Evolutionary conservation across 192 early-diverging fungal genomes (phyloP).

Genomic region (Coemansia sp.): DNA sequence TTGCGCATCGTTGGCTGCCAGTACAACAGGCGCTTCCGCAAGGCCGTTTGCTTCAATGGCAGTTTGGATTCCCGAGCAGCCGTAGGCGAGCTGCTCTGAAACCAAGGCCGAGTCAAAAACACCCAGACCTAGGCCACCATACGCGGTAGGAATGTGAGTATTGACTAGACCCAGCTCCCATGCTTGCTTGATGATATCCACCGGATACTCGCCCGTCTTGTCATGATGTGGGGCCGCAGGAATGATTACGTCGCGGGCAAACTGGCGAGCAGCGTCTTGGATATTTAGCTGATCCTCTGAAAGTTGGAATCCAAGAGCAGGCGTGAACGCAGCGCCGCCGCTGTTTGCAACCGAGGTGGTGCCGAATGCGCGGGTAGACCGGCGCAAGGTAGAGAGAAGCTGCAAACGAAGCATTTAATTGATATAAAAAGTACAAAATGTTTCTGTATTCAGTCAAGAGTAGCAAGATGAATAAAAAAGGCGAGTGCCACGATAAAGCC

Average conservation of each 20-base stretch:
- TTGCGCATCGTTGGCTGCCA: constrained; percentile 84
- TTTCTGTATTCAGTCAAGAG: not conserved
- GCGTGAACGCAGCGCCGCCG: constrained; percentile 9
- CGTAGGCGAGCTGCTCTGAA: constrained; percentile 89
- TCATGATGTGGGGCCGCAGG: constrained; percentile 93
- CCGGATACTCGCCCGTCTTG: constrained; percentile 89
- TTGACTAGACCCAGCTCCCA: constrained; percentile 95
- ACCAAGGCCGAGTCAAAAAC: constrained; percentile 85
- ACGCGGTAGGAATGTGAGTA: constrained; percentile 81
- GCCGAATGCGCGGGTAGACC: constrained; percentile 40
- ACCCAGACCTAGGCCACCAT: constrained; percentile 86
- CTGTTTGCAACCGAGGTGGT: constrained; percentile 19
- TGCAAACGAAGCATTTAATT: constrained; percentile 41
- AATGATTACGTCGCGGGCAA: constrained; percentile 84
- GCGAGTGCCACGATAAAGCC: not conserved
- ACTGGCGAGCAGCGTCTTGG: constrained; percentile 88
- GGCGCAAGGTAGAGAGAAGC: constrained; percentile 21
- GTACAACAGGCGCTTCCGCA: constrained; percentile 86
- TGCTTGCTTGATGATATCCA: constrained; percentile 77
- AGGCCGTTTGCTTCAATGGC: constrained; percentile 96
- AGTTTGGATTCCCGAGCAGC: constrained; percentile 94
- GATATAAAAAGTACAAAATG: too few relatives aligned
- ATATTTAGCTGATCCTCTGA: constrained; percentile 81
- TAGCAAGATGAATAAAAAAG: not conserved
- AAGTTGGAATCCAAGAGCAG: constrained; percentile 64